These are phyloP conservation scores for Hemerocallis citrina DNA, from an alignment of 106 monocot genomes.

Conservation along the genomic window DNA sequence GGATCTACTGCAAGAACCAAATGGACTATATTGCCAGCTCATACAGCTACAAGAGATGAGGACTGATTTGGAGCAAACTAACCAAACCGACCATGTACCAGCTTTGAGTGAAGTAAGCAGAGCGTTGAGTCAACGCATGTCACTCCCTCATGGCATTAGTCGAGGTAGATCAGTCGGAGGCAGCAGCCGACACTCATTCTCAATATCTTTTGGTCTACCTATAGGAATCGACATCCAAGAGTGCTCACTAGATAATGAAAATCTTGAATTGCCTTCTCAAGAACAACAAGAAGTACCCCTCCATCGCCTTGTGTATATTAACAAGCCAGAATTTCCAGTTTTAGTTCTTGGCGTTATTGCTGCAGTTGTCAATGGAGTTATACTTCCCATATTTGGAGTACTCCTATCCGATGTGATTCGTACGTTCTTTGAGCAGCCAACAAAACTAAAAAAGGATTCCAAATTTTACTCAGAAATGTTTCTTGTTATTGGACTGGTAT, in stretches of 20 bases:
- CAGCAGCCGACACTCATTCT: slow-evolving; percentile 19
- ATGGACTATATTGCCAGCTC: slow-evolving; percentile 35
- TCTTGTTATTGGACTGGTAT: not conserved
- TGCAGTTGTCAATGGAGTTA: slow-evolving; percentile 7
- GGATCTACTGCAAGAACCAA: slow-evolving; percentile 21
- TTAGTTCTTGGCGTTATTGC: slow-evolving; percentile 20
- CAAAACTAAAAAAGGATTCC: slow-evolving; percentile 2
- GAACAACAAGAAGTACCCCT: slow-evolving; percentile 2
- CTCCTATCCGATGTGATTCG: not conserved
- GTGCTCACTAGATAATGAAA: not conserved
- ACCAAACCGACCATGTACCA: not conserved
- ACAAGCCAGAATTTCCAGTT: slow-evolving; percentile 27
- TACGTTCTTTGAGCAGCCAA: slow-evolving; percentile 1
- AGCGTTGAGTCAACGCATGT: not conserved
- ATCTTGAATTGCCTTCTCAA: not conserved
- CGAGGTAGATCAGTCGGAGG: slow-evolving; percentile 12
- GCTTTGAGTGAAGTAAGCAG: slow-evolving; percentile 2
- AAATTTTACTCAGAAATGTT: slow-evolving; percentile 13
- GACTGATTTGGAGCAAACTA: not conserved
- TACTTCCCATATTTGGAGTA: slow-evolving; percentile 6
- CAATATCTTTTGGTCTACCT: slow-evolving; percentile 8
- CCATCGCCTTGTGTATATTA: slow-evolving; percentile 8
- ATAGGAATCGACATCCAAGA: not conserved
- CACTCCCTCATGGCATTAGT: slow-evolving; percentile 11
- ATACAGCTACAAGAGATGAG: slow-evolving; percentile 28